Conservation (phyloP, 2,329 filamentous ascomycete species). For the Hymenoscyphus repandus region DNA sequence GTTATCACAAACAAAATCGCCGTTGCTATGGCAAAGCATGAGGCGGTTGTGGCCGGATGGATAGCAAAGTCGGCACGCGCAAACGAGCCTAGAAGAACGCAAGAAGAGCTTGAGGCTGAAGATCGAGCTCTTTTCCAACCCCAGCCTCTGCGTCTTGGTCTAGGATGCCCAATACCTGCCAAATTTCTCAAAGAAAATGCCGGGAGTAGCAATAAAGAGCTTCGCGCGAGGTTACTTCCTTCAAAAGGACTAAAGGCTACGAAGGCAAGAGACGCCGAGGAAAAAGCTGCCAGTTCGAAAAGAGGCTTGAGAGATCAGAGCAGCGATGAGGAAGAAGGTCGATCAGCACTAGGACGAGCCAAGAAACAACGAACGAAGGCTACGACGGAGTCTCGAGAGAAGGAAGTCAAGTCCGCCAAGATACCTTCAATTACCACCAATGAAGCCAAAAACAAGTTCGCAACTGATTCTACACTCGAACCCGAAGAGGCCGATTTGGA, state of each 20-base stretch:
- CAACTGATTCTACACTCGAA: neutral
- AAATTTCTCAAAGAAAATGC: slow-evolving; percentile 26
- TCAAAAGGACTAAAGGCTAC: slow-evolving; percentile 28
- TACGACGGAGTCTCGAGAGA: neutral
- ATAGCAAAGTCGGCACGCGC: slow-evolving; percentile 21
- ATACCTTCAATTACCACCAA: neutral
- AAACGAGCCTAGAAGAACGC: slow-evolving; percentile 22
- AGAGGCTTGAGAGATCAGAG: slow-evolving; percentile 26
- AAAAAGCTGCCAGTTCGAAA: slow-evolving; percentile 30
- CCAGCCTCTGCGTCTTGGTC: slow-evolving; percentile 27
- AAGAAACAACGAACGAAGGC: slow-evolving; percentile 27
- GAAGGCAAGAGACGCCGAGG: slow-evolving; percentile 30
- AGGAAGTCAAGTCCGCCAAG: neutral
- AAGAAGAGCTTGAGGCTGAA: slow-evolving; percentile 31
- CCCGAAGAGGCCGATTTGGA: too few relatives aligned
- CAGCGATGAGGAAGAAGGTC: slow-evolving; percentile 33
- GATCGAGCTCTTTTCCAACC: slow-evolving; percentile 27
- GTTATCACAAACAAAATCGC: slow-evolving; percentile 30
- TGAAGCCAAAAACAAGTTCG: neutral
- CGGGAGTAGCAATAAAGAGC: slow-evolving; percentile 28
- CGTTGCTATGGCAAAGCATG: slow-evolving; percentile 29
- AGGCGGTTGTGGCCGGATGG: slow-evolving; percentile 30
- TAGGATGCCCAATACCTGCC: slow-evolving; percentile 29
- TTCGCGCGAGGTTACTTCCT: slow-evolving; percentile 30
- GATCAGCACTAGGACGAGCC: slow-evolving; percentile 30